Evolutionary conservation across 495 filamentous ascomycete genomes (phyloP), one percentile per base, ranked within the genome.

Genomic region (Penicillium subrubescens): DNA sequence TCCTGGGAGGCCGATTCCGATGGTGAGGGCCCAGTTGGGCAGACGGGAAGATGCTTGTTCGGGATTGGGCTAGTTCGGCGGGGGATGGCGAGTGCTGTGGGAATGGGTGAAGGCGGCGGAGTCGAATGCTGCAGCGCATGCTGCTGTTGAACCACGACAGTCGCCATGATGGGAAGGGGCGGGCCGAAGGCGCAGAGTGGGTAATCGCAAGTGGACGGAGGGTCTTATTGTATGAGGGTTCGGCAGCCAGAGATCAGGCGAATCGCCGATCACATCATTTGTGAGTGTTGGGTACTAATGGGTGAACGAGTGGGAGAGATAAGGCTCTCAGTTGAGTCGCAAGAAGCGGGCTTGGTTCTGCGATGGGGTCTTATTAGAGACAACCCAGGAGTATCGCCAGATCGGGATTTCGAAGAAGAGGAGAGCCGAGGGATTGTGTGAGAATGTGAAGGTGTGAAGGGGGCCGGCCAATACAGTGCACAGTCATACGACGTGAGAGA

Each of bases 41-140:
- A 94, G 56, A 89, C 81, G 8, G 93, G 92, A 15, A 97, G 78
- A 77, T 96, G 92, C 73, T 96, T 97, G 77, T 97, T 97, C 10
- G 95, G 94, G 25, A 97, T 84, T 14, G 91, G 85, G 39, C 79
- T 82, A n/a, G 80, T 68, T 44, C 73, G 78, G 55, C 78, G 71
- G 62, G 81, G 80, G 34, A 84, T 68, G 43, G 64, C 75, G 59
- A 84, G 66, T 11, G 77, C 66, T 21, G 80, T 67, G 14, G 78
- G 62, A 11, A 83, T 71, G 17, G 71, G 67, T 5, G 75, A 68
- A 3, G 81, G 74, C 17, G 83, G 79, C 68, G 82, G 79, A 33
- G 82, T 82, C 11, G 78, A 69, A 63, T 82, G 80, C 59, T 77
- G 77, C 64, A 83, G 74, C 48, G 78, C 63, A 34, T 82, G 77